Evolutionary conservation across 2,329 filamentous ascomycete genomes (phyloP), one percentile per base, ranked within the genome.

Genomic region (Ophiocordyceps robertsii): DNA sequence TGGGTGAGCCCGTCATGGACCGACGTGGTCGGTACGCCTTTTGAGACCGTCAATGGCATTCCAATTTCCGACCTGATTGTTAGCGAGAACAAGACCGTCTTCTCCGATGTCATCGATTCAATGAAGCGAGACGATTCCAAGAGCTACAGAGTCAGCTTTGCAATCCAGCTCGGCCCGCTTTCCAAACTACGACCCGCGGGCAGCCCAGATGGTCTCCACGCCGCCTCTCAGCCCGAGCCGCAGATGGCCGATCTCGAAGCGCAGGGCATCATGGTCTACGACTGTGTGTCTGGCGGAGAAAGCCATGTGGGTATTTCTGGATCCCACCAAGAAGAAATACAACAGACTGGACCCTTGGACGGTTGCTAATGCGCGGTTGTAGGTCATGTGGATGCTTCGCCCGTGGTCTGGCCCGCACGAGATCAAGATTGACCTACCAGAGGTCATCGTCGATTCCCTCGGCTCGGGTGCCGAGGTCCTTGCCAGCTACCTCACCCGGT

Each of bases 321-420:
- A 4, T 41, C 9, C 35, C 27, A 6, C 16, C 19, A 19, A 19
- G 19, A 10, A n/a, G 3, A 12, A 10, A 16, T 6, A 7, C 36
- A 8, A 10, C 5, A 33, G 31, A 33, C 12, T 19, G 9, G 21
- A 19, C 16, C 12, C 8, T 33, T 29, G 16, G 10, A 38, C 38
- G 29, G 30, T 27, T 41, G 42, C 46, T 47, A 37, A 50, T 39
- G 7, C 27, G 16, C 27, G n/a, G 19, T 38, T 32, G 13, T 40
- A 95, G 86, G 94, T 87, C 16, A 98, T 98, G 93, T 98, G 92
- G 92, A 98, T 98, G 88, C 78, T 98, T 51, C 84, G 92, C 49
- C 92, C 90, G 3, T 94, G 88, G 63, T 81, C 88, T 35, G 75
- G 82, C 35, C 84, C 90, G 6, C 78, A 88, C 50, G 89, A 96